Base-by-base conservation (phyloP, 192 early-diverging fungal genomes). In the Linnemannia hyalina region DNA sequence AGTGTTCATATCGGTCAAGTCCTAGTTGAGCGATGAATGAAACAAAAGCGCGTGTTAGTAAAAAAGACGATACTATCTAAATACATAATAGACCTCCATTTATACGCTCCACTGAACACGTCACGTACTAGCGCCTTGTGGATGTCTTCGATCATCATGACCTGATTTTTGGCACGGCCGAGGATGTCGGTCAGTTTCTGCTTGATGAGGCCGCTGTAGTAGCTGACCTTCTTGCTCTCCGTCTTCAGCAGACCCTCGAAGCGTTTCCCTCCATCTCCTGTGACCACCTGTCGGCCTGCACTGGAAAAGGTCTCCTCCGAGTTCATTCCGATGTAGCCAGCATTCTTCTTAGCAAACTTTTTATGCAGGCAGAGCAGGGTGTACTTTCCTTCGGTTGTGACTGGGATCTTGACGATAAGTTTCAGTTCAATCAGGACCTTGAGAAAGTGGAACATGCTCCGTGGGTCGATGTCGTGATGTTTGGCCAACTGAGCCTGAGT, bases 371-470 rank as follows among this genome's bases (percentile, higher is more conserved):
- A 94, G 2, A 94, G 80, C 47, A 94, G 89, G 13, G 94, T 93
- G 57, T 89, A 89, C 44, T 88, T 76, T 11, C 93, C 92, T 32
- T 88, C 90, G 10, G 87, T 88, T 20, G 92, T 90, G 49, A 94
- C 89, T n/a, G 93, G 92, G 41, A 92, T 87, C 78, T 95, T 95
- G 63, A 94, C 91, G 47, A 95, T 89, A 22, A 92, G 81, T 23
- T 89, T 90, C 71, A 75, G 76, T 7, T 76, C 75, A 22, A 82
- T 49, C 32, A 95, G 87, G 4, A 88, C 81, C 68, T 94, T 95
- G 65, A 95, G 55, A 73, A 90, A 91, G 80, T 95, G 92, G 74
- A 92, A 95, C 38, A 93, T 87, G 41, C 89, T 91, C 63, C 92
- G 81, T 29, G 94, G 93, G 78, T 95, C 93, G 26, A 94, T 82